Percentiles rank a stretch among this genome's conserved stretches.
Evolutionary conservation across 768 basidiomycete genomes (phyloP).

Genomic region (Naganishia onofrii): DNA sequence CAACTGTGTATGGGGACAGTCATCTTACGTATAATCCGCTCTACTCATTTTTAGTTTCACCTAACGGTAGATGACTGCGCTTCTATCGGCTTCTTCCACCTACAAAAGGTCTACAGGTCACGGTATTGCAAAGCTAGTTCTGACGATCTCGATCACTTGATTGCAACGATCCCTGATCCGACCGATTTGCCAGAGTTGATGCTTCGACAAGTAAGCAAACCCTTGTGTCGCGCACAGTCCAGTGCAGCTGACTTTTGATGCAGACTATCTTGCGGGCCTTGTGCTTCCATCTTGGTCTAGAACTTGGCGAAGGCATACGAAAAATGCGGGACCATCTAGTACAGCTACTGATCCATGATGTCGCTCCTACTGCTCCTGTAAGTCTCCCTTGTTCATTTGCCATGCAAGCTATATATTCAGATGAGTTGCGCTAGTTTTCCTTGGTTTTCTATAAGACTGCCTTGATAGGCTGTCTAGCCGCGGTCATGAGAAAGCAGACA

Average conservation of each 20-base stretch:
- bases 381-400: neutral
- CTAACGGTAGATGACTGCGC: conserved; percentile 67
- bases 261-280: conserved; percentile 6
- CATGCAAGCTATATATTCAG: neutral
- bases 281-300: conserved; percentile 1
- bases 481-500: conserved; percentile 16
- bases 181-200: conserved; percentile 6
- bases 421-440: conserved; percentile 18
- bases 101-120: conserved; percentile 89
- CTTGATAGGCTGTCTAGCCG: conserved; percentile 21
- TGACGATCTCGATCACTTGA: conserved; percentile 69
- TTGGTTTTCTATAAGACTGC: conserved; percentile 21
- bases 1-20: neutral
- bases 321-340: conserved; percentile 18
- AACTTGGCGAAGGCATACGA: conserved; percentile 5
- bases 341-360: conserved; percentile 2
- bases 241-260: neutral
- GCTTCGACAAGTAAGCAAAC: conserved; percentile 14
- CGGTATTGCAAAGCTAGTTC: conserved; percentile 60
- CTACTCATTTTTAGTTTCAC: conserved; percentile 65
- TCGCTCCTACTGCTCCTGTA: conserved; percentile 9
- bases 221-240: neutral
- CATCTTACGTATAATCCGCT: neutral
- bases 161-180: conserved; percentile 2
- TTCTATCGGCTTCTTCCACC: conserved; percentile 82